phyloP scores from a whole-genome alignment of 192 early-diverging fungal species.

The Funneliformis geosporum region DNA sequence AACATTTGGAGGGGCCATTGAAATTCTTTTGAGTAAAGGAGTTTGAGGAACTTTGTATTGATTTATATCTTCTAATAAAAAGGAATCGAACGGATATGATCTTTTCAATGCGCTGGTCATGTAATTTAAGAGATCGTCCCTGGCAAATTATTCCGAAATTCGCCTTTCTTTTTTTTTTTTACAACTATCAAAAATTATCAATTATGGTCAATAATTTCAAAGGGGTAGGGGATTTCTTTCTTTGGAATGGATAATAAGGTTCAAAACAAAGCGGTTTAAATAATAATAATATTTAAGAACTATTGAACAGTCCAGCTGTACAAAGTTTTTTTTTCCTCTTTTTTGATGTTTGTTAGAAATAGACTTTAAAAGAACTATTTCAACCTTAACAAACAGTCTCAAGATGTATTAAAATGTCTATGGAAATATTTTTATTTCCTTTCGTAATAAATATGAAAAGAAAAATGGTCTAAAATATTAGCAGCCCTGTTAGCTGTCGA shows the following conservation, averaged over 20 bases:
- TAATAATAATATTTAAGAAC: background rate
- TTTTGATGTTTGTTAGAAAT: too few relatives aligned
- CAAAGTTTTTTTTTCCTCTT: background rate
- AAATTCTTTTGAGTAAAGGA: slow-evolving; percentile 28
- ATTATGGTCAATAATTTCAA: background rate
- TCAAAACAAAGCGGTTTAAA: background rate
- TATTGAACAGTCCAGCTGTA: slow-evolving; percentile 24
- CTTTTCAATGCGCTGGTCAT: slow-evolving; percentile 28
- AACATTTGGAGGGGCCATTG: slow-evolving; percentile 16
- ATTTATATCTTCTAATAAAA: slow-evolving; percentile 16
- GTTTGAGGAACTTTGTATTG: slow-evolving; percentile 13
- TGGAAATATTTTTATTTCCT: background rate
- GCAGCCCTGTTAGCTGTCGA: background rate
- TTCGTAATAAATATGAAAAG: background rate
- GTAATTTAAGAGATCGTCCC: slow-evolving; percentile 10
- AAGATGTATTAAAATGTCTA: background rate
- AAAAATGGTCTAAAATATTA: background rate
- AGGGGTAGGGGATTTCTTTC: background rate
- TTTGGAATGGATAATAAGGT: background rate
- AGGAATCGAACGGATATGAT: slow-evolving; percentile 30
- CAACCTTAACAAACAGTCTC: background rate
- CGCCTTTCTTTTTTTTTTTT: slow-evolving; percentile 1
- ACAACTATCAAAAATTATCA: background rate
- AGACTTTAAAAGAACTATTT: too few relatives aligned
- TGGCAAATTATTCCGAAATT: background rate